These are phyloP conservation scores for Penicillium sp. DNA, from an alignment of 2,329 filamentous ascomycete genomes.

Conservation along the genomic window DNA sequence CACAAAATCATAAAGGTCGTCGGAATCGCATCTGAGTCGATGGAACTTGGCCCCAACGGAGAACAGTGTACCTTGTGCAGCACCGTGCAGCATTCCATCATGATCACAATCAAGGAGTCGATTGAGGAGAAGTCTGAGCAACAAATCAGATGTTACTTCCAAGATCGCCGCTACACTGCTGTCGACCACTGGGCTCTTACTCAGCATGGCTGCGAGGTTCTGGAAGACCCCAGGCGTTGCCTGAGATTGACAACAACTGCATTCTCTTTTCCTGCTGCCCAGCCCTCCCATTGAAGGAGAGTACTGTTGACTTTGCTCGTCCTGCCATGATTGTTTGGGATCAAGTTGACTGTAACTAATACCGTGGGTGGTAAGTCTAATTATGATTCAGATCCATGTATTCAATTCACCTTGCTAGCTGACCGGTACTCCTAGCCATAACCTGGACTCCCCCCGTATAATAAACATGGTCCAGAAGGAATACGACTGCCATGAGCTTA, in stretches of 20 bases:
- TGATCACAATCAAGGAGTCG: neutral
- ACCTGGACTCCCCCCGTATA: neutral
- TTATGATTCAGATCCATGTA: neutral
- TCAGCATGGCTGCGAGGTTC: neutral
- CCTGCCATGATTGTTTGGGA: neutral
- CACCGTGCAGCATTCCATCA: neutral
- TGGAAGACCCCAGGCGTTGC: neutral
- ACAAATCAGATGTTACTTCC: neutral
- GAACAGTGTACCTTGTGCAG: neutral
- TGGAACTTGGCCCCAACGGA: neutral
- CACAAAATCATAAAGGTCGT: neutral
- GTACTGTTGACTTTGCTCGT: neutral
- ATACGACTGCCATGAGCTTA: neutral
- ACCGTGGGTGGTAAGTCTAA: neutral
- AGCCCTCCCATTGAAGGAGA: neutral
- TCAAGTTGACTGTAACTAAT: neutral
- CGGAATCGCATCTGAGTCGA: neutral
- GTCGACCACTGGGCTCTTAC: neutral
- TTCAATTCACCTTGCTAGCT: neutral
- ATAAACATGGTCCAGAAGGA: neutral
- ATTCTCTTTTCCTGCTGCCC: neutral
- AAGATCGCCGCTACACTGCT: neutral
- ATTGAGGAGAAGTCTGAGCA: neutral
- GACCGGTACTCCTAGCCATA: neutral
- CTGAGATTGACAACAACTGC: neutral